phyloP scores from a whole-genome alignment of 2,329 filamentous ascomycete genomes.

The Periglandula ipomoeae region DNA sequence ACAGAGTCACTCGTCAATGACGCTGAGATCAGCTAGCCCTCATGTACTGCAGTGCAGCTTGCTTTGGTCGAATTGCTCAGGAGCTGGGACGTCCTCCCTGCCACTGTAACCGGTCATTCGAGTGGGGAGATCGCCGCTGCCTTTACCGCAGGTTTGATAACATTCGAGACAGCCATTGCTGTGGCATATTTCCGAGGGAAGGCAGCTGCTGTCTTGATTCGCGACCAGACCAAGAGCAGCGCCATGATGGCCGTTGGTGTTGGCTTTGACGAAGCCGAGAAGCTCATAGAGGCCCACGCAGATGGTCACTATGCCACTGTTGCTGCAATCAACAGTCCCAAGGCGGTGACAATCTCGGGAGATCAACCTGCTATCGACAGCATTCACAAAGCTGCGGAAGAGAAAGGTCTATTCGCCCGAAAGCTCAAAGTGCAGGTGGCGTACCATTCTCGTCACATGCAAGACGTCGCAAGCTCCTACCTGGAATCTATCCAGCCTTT shows the following conservation, averaged over 20 bases:
- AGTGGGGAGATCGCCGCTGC: conserved; percentile 27
- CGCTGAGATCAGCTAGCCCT: conserved; percentile 19
- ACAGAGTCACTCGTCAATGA: conserved; percentile 6
- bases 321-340: conserved; percentile 20
- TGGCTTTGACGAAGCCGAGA: conserved; percentile 1
- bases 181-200: conserved; percentile 13
- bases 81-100: conserved; percentile 17
- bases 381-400: conserved; percentile 15
- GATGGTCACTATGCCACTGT: conserved; percentile 10
- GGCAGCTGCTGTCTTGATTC: conserved; percentile 7
- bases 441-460: conserved; percentile 15
- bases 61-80: conserved; percentile 23
- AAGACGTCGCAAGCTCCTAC: conserved; percentile 7
- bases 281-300: conserved; percentile 5
- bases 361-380: conserved; percentile 17
- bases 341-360: conserved; percentile 22
- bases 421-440: conserved; percentile 25
- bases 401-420: conserved; percentile 20
- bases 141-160: conserved; percentile 18
- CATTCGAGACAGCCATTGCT: conserved; percentile 13
- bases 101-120: conserved; percentile 21
- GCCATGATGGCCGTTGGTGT: conserved; percentile 21
- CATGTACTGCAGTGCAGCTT: conserved; percentile 30
- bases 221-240: conserved; percentile 6
- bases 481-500: conserved; percentile 4